phyloP scores from a whole-genome alignment of 73 alveolate species.

The Durusdinium trenchii region DNA sequence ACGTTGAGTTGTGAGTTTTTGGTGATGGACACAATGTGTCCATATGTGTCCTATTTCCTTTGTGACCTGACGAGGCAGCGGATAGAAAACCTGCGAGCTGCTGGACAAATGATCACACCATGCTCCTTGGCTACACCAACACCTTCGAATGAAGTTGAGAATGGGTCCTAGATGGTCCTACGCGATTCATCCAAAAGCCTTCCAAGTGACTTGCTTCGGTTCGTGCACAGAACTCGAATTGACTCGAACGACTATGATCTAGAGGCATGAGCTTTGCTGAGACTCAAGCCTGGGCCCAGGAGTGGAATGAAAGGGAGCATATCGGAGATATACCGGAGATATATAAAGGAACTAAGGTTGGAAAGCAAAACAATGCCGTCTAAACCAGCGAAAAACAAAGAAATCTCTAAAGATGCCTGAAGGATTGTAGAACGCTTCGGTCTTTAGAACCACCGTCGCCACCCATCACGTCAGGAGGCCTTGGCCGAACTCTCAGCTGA shows the following conservation, averaged over 20 bases:
- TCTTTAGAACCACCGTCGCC: no score
- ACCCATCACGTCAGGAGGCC: conserved; percentile 24
- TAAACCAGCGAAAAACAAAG: neutral
- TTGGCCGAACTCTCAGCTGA: conserved; percentile 6
- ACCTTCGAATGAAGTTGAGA: neutral
- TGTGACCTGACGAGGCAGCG: neutral
- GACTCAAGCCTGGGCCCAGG: conserved; percentile 47
- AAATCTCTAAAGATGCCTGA: neutral
- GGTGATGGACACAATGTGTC: neutral
- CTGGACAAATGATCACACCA: conserved; percentile 23
- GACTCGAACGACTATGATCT: no score
- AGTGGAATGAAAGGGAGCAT: no score
- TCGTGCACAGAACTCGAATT: neutral
- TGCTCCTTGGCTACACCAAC: conserved; percentile 10
- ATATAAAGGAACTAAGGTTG: no score
- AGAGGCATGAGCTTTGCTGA: conserved; percentile 22
- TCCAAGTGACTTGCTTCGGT: neutral
- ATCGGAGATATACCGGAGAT: no score
- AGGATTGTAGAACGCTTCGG: neutral
- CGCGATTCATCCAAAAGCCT: neutral
- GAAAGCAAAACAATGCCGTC: neutral
- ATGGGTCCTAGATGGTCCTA: neutral
- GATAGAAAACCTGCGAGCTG: conserved; percentile 48
- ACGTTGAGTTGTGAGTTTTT: neutral
- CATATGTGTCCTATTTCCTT: neutral